Conservation (phyloP, 164 flowering plant genomes). For the Nymphaea thermarum region DNA sequence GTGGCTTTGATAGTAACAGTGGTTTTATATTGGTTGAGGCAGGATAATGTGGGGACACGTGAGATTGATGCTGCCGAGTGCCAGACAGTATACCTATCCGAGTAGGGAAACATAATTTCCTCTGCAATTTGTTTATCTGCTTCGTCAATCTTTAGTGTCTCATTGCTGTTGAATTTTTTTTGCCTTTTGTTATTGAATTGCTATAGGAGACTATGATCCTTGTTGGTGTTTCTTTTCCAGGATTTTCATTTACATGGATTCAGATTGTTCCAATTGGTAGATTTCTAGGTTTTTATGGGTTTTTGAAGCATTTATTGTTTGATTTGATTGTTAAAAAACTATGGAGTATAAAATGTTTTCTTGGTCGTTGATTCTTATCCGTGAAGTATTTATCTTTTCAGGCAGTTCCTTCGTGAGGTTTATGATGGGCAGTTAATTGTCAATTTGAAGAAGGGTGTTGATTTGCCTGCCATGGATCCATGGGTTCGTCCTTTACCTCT, state of each 20-base stretch:
- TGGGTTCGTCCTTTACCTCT: slow-evolving; percentile 46
- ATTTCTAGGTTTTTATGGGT: neutral
- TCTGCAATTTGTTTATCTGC: no score
- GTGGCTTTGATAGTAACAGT: neutral
- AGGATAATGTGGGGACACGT: slow-evolving; percentile 59
- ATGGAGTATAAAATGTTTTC: no score
- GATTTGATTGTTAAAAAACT: no score
- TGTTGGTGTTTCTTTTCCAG: neutral
- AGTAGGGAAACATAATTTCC: slow-evolving; percentile 31
- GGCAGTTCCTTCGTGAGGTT: slow-evolving; percentile 73
- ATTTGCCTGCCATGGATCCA: slow-evolving; percentile 93
- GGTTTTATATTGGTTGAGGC: slow-evolving; percentile 1
- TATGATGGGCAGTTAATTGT: slow-evolving; percentile 83
- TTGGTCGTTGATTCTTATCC: neutral
- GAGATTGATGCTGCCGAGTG: slow-evolving; percentile 81
- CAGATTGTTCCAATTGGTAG: neutral
- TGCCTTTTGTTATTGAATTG: neutral
- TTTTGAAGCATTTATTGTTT: no score
- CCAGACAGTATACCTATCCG: slow-evolving; percentile 73
- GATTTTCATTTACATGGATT: no score
- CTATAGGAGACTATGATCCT: neutral
- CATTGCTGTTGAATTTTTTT: neutral
- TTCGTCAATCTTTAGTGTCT: neutral
- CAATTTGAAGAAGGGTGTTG: slow-evolving; percentile 66
- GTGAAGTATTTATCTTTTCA: slow-evolving; percentile 15